Conservation (phyloP, 2,329 filamentous ascomycete genomes). For the Polytolypa hystricis region DNA sequence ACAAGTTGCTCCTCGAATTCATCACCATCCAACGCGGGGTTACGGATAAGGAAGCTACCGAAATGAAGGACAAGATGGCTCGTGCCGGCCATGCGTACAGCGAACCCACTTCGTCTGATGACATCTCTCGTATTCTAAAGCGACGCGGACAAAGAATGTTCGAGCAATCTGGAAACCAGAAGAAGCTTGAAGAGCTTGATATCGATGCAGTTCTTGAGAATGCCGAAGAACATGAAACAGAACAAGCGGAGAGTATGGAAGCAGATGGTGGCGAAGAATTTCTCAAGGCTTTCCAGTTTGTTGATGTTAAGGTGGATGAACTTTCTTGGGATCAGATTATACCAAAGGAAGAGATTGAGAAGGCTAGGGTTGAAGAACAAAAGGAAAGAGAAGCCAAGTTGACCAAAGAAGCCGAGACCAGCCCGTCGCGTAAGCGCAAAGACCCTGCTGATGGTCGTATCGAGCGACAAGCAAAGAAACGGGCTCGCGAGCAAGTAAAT, state of each 20-base stretch:
- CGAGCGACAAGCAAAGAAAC: conserved; percentile 59
- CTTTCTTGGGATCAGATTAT: conserved; percentile 99
- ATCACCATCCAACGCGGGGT: conserved; percentile 95
- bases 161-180: conserved; percentile 91
- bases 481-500: conserved; percentile 52
- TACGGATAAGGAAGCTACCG: conserved; percentile 82
- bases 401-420: conserved; percentile 71
- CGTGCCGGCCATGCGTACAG: conserved; percentile 48
- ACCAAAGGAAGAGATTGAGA: conserved; percentile 80
- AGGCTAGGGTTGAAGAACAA: conserved; percentile 81
- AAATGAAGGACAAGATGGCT: conserved; percentile 67
- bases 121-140: conserved; percentile 93
- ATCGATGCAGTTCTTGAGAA: conserved; percentile 96
- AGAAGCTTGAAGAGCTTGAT: conserved; percentile 84
- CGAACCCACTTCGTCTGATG: conserved; percentile 81
- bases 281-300: conserved; percentile 79
- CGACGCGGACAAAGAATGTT: conserved; percentile 99
- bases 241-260: conserved; percentile 86
- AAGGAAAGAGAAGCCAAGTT: conserved; percentile 71
- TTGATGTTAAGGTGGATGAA: conserved; percentile 87
- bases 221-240: conserved; percentile 92
- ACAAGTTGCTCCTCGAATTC: conserved; percentile 95
- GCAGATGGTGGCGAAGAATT: conserved; percentile 96
- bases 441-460: conserved; percentile 49
- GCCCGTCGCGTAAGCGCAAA: conserved; percentile 66